Evolutionary conservation across 208 protist genomes (phyloP).

Genomic region (Trypanosoma rangeli): DNA sequence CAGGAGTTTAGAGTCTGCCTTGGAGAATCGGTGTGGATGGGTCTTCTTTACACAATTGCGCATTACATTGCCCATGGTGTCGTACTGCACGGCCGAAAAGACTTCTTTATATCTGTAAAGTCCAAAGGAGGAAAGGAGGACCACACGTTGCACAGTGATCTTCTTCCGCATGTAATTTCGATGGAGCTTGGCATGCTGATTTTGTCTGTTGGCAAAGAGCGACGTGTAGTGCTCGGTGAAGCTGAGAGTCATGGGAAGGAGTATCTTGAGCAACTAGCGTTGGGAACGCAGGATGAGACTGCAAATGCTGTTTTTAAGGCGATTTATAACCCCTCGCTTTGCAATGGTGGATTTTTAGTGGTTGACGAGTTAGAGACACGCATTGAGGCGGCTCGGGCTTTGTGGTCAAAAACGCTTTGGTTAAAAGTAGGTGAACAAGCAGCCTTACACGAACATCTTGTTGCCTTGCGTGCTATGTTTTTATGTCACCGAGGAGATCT

Average conservation of each 20-base stretch:
- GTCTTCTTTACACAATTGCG: conserved; percentile 75
- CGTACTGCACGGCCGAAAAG: conserved; percentile 68
- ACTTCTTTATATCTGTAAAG: conserved; percentile 70
- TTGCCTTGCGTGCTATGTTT: conserved; percentile 62
- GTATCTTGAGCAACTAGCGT: conserved; percentile 72
- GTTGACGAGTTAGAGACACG: conserved; percentile 70
- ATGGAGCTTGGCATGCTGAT: conserved; percentile 65
- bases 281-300: conserved; percentile 74
- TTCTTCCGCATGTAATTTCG: conserved; percentile 59
- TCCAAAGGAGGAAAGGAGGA: conserved; percentile 36
- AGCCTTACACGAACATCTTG: conserved; percentile 42
- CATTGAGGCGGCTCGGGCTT: conserved; percentile 53
- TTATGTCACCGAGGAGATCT: conserved; percentile 85
- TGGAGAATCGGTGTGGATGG: conserved; percentile 74
- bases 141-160: conserved; percentile 59
- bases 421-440: conserved; percentile 43
- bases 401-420: conserved; percentile 86
- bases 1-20: conserved; percentile 49
- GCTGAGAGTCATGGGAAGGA: conserved; percentile 37
- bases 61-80: conserved; percentile 88
- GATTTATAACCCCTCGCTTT: conserved; percentile 71
- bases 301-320: conserved; percentile 73
- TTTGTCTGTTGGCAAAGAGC: conserved; percentile 66
- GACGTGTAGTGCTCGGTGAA: conserved; percentile 58
- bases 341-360: conserved; percentile 48